A percentile compares a stretch with the other conserved stretches of the same genome.
Evolutionary conservation across 2,329 filamentous ascomycete genomes (phyloP).

Genomic region (Epichloe uncinata): DNA sequence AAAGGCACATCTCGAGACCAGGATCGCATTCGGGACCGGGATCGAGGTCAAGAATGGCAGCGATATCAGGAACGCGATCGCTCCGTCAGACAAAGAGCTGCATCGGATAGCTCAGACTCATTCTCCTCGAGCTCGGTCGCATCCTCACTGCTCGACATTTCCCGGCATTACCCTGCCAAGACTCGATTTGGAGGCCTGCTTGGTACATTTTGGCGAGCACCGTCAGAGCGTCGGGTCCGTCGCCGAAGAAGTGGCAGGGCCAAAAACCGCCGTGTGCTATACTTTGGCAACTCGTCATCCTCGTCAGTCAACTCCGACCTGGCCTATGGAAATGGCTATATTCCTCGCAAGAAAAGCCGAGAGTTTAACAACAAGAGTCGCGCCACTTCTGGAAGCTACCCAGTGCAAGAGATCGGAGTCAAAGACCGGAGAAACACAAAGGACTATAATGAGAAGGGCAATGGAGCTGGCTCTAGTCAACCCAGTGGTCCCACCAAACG

Average conservation of each 20-base stretch:
- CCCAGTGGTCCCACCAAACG: conserved; percentile 11
- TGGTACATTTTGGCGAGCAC: conserved; percentile 48
- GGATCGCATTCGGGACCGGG: background rate
- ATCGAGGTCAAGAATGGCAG: conserved; percentile 1
- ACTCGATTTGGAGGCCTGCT: conserved; percentile 42
- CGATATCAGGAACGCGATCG: conserved; percentile 8
- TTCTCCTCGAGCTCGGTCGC: conserved; percentile 37
- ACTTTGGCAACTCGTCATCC: conserved; percentile 49
- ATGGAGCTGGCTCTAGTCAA: background rate
- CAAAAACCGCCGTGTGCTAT: conserved; percentile 40
- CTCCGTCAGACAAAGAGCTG: conserved; percentile 4
- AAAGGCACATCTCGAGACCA: background rate
- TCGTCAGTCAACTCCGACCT: conserved; percentile 56
- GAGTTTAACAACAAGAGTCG: conserved; percentile 9
- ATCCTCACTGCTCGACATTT: conserved; percentile 53
- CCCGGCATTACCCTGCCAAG: conserved; percentile 34
- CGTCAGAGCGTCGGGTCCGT: conserved; percentile 39
- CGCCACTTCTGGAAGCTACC: conserved; percentile 1
- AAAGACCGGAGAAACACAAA: background rate
- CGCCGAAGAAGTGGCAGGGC: conserved; percentile 27
- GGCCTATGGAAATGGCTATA: conserved; percentile 51
- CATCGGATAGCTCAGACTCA: conserved; percentile 23
- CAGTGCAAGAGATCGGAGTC: background rate
- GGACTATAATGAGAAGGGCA: conserved; percentile 1
- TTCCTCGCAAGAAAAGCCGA: conserved; percentile 25